Evolutionary conservation across 2,329 filamentous ascomycete species (phyloP).

Genomic region (Epichloe brachyelytri): DNA sequence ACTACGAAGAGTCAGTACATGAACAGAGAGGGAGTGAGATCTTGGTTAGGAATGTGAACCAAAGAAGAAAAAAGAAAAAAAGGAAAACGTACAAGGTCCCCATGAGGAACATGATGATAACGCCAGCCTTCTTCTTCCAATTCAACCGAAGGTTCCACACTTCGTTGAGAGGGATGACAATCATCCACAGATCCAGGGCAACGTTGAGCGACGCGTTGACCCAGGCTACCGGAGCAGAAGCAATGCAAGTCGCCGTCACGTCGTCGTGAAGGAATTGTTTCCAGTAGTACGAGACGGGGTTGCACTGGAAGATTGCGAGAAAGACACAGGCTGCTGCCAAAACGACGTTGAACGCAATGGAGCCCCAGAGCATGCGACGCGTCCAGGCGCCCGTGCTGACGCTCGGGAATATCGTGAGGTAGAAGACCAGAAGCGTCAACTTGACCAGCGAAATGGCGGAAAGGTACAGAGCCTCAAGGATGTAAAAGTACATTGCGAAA

Average conservation of each 20-base stretch:
- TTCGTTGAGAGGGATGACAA: constrained; percentile 31
- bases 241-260: constrained; percentile 30
- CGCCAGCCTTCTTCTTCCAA: constrained; percentile 31
- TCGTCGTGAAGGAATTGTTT: constrained; percentile 29
- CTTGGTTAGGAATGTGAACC: not conserved
- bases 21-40: not conserved
- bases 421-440: constrained; percentile 36
- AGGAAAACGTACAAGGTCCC: constrained; percentile 22
- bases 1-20: constrained; percentile 4
- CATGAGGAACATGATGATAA: constrained; percentile 32
- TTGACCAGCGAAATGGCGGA: constrained; percentile 30
- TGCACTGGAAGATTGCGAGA: constrained; percentile 33
- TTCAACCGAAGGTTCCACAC: constrained; percentile 24
- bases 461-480: constrained; percentile 29
- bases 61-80: not conserved
- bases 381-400: constrained; percentile 12
- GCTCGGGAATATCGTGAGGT: constrained; percentile 35
- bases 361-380: constrained; percentile 23
- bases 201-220: constrained; percentile 36
- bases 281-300: constrained; percentile 36
- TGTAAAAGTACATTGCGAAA: constrained; percentile 28
- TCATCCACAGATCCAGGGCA: constrained; percentile 33
- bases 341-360: constrained; percentile 22
- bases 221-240: constrained; percentile 33
- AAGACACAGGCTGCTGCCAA: constrained; percentile 27